Conservation (phyloP, 345 rosid species). For the Eucalyptus polyanthemos region DNA sequence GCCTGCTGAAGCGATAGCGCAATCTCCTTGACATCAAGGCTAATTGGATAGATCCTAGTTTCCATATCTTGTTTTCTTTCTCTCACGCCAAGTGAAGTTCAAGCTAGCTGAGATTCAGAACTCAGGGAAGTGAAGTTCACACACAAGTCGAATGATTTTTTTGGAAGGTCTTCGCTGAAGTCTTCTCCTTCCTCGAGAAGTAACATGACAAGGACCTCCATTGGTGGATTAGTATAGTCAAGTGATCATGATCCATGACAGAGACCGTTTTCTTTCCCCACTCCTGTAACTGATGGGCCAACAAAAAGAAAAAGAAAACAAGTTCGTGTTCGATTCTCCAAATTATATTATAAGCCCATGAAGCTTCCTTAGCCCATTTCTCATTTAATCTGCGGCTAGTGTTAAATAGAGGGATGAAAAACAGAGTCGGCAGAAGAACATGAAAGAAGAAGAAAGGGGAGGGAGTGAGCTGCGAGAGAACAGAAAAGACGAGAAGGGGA, state of each 20-base stretch:
- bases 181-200: neutral
- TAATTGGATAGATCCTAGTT: neutral
- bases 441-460: too few species aligned
- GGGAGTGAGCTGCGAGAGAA: too few species aligned
- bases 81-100: neutral
- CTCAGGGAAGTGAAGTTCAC: neutral
- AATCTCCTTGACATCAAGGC: neutral
- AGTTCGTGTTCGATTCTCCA: neutral
- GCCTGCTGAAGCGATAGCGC: neutral
- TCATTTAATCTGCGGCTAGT: neutral
- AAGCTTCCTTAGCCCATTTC: neutral
- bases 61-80: neutral
- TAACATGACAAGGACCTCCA: neutral
- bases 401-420: neutral
- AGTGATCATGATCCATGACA: neutral
- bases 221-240: neutral
- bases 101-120: neutral
- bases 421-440: neutral
- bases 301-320: neutral
- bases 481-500: too few species aligned
- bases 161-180: neutral
- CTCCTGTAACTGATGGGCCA: neutral
- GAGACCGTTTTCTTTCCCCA: too few species aligned
- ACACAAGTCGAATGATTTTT: neutral
- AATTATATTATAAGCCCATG: neutral